A percentile compares a stretch with the other conserved stretches of the same genome.
These are phyloP conservation scores for Herpetospermum pedunculosum DNA, from an alignment of 306 rosid species.

Conservation along the genomic window DNA sequence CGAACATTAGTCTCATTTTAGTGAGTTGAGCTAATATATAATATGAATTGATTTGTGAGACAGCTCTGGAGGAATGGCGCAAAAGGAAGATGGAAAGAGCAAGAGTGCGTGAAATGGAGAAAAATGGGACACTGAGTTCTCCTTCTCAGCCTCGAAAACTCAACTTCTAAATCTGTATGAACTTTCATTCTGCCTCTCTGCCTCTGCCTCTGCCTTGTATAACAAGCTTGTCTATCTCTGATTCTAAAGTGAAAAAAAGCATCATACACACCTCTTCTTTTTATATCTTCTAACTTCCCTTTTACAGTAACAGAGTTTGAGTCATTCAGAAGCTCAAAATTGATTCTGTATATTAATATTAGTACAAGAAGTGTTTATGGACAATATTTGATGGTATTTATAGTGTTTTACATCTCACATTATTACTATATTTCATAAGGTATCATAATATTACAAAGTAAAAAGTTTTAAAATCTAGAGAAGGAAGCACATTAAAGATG, in stretches of 20 bases:
- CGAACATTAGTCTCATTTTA: background rate
- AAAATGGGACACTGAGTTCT: slow-evolving; percentile 57
- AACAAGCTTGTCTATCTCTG: background rate
- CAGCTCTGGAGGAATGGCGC: slow-evolving; percentile 99
- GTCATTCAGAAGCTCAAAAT: background rate
- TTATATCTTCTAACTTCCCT: background rate
- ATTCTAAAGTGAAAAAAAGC: background rate
- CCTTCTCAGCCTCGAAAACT: slow-evolving; percentile 24
- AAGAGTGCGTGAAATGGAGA: slow-evolving; percentile 63
- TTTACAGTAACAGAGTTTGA: background rate
- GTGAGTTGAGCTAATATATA: too few species aligned
- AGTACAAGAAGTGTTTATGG: background rate
- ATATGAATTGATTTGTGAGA: slow-evolving; percentile 16
- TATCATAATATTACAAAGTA: background rate
- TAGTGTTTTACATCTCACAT: background rate
- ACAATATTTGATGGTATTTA: background rate
- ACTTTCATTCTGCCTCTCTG: background rate
- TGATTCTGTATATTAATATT: background rate
- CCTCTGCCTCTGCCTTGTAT: too few species aligned
- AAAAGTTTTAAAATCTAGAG: background rate
- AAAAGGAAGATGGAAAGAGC: slow-evolving; percentile 96
- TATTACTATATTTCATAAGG: background rate
- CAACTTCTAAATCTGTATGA: background rate
- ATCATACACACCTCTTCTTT: background rate
- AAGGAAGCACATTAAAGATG: background rate